Conservation (phyloP, 495 filamentous ascomycete genomes). For the Bacidia gigantensis region DNA sequence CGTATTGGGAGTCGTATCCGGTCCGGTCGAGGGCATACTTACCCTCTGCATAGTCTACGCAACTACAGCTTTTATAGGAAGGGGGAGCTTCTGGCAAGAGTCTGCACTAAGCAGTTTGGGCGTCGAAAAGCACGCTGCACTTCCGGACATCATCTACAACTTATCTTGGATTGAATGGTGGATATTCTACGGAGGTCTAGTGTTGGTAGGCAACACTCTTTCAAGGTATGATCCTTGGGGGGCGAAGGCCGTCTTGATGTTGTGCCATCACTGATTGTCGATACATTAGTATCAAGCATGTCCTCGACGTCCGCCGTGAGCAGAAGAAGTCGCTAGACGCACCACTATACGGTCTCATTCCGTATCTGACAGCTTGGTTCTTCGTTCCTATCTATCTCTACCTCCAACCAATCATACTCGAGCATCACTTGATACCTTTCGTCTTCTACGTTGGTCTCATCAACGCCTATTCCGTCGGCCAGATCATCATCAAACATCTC, state of each 20-base stretch:
- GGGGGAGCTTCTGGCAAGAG: conserved; percentile 84
- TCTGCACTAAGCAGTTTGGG: conserved; percentile 61
- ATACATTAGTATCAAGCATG: conserved; percentile 52
- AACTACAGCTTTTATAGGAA: conserved; percentile 72
- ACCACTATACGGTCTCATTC: conserved; percentile 68
- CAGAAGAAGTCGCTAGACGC: conserved; percentile 53
- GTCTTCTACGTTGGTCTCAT: conserved; percentile 71
- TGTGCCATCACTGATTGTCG: neutral
- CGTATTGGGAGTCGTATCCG: conserved; percentile 82
- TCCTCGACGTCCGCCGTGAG: conserved; percentile 62
- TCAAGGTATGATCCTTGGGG: conserved; percentile 32
- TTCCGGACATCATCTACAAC: conserved; percentile 57
- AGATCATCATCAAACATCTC: conserved; percentile 88
- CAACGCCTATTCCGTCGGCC: conserved; percentile 86
- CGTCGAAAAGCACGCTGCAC: conserved; percentile 44
- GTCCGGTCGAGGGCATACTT: conserved; percentile 88
- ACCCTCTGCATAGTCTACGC: conserved; percentile 71
- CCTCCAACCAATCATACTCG: conserved; percentile 70
- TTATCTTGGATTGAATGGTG: conserved; percentile 84
- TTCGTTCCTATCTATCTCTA: conserved; percentile 64
- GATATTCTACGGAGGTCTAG: conserved; percentile 72
- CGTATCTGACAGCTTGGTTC: conserved; percentile 62
- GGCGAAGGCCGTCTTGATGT: neutral
- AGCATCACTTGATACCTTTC: conserved; percentile 75
- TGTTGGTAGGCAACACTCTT: conserved; percentile 73